These are phyloP conservation scores for Backusella circina DNA, from an alignment of 192 early-diverging fungal genomes.

Conservation along the genomic window DNA sequence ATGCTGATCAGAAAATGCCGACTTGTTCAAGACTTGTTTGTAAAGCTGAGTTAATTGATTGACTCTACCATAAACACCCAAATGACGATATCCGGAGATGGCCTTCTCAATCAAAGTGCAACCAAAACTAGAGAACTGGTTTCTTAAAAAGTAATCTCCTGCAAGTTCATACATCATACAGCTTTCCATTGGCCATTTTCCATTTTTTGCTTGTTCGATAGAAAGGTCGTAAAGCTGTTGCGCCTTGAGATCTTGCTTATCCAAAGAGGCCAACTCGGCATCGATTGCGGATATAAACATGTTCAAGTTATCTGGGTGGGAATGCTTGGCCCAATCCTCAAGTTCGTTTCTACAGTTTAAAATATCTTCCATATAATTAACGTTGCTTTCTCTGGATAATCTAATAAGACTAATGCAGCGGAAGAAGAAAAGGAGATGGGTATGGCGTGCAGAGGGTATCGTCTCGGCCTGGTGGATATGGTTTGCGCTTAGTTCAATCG, in stretches of 20 bases:
- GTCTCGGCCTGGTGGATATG: neutral
- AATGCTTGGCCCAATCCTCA: slow-evolving; percentile 23
- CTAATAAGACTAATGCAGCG: slow-evolving; percentile 19
- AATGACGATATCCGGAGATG: slow-evolving; percentile 6
- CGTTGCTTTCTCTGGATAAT: neutral
- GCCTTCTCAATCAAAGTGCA: slow-evolving; percentile 21
- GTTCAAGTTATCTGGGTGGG: slow-evolving; percentile 7
- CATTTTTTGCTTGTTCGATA: slow-evolving; percentile 19
- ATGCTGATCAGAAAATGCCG: neutral
- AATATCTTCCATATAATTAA: neutral
- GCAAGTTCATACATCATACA: slow-evolving; percentile 23
- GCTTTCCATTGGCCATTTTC: slow-evolving; percentile 18
- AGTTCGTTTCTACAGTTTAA: neutral
- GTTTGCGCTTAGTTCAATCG: slow-evolving; percentile 15
- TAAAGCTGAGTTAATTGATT: slow-evolving; percentile 4
- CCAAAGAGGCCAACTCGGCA: slow-evolving; percentile 24
- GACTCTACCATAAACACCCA: slow-evolving; percentile 26
- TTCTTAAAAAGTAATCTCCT: slow-evolving; percentile 27
- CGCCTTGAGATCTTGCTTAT: neutral
- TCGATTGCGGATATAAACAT: slow-evolving; percentile 23
- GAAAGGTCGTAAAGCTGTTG: slow-evolving; percentile 20
- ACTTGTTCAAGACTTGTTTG: neutral
- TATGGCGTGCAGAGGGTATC: slow-evolving; percentile 25
- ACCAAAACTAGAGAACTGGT: slow-evolving; percentile 7
- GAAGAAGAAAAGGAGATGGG: slow-evolving; percentile 17